Base-by-base conservation (phyloP, 2,329 filamentous ascomycete genomes). In the Myriosclerotinia duriaeana region DNA sequence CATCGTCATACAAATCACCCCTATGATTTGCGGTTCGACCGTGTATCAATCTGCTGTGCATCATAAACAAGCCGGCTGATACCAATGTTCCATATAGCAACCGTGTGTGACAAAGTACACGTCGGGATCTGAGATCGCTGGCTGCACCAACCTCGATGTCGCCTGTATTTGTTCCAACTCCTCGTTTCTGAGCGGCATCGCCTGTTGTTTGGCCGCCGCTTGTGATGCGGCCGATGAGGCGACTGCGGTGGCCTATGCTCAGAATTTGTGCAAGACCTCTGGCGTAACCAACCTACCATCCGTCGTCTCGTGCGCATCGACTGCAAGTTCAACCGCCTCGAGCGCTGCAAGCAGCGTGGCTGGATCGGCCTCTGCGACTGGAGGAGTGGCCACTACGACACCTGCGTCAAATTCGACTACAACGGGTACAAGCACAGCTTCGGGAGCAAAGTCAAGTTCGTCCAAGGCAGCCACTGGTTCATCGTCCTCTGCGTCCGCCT, bases 151-250 rank as follows among this genome's bases (percentile, higher is more conserved):
- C 12, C n/a, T 81, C 26, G 78, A 84, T 66, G 75, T 80, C 67
- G 71, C 74, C 46, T 86, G 84, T 71, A 83, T 85, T 69, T 86
- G 84, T 72, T 72, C 72, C 8, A 76, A 77, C 68, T 69, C 73
- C 14, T 72, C 74, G 22, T 86, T 85, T 78, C 73, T 86, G 65
- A 72, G 68, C 56, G 72, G 73, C 14, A 82, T 85, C 67, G 75
- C 80, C 53, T 84, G 82, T 75, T 86, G 84, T 70, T 76, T 86
- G 26, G 73, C 77, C 22, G 71, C 71, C 2, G 73, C 74, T n/a
- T 86, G 84, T 74, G 70, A 72, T 42, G 34, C 71, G 0, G 71
- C 71, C 0, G 80, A 82, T n/a, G 80, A 84, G 68, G 53, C 69
- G 46, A 46, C 62, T 8, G 74, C 78, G 5, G 72, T 76, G 42